Evolutionary conservation across 192 early-diverging fungal genomes (phyloP), one percentile per base, ranked within the genome.

Genomic region (Linnemannia schmuckeri): DNA sequence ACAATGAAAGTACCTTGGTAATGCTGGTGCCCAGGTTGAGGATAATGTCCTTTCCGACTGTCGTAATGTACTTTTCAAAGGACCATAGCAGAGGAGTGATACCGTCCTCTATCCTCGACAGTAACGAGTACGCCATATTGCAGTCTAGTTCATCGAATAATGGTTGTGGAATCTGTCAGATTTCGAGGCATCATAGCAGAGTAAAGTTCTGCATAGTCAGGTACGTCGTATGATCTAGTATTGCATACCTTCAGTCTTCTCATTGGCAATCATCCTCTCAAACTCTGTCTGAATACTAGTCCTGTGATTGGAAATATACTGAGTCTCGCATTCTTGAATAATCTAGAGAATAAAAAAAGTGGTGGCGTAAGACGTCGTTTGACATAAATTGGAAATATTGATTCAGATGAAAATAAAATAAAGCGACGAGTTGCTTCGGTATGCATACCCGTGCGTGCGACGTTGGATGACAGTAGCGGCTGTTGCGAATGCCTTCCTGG

Each of bases 271-370:
- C 94, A 97, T 96, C 12, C 44, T 79, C 49, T 91, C 90, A 86
- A 97, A 95, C 79, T 95, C 95, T 27, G 88, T 76, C 49, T 95
- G 88, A 55, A 97, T 93, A 24, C 83, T 82, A 35, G 82, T 69
- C 82, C 93, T 88, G 84, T 97, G 94, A 12, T 89, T 92, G 3
- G 93, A 85, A 40, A 97, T 91, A 77, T 95, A 97, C 75, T 96
- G 94, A 4, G 89, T 87, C 80, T 96, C 94, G 74, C 93, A 96
- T 81, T 95, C 95, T 83, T 90, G 91, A 22, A 95, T 83, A 61
- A 94, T 76, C 92, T 93, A 82, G 46, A 30, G 27, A 2, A 12
- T 1, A 15, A 63, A 47, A 40, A 69, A 10, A 35, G 57, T 12
- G 27, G 9, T 15, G n/a, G 24, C 6, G 30, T 1, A 27, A 66